These are phyloP conservation scores for Pseudocercospora eumusae DNA, from an alignment of 2,329 filamentous ascomycete genomes.

Conservation along the genomic window DNA sequence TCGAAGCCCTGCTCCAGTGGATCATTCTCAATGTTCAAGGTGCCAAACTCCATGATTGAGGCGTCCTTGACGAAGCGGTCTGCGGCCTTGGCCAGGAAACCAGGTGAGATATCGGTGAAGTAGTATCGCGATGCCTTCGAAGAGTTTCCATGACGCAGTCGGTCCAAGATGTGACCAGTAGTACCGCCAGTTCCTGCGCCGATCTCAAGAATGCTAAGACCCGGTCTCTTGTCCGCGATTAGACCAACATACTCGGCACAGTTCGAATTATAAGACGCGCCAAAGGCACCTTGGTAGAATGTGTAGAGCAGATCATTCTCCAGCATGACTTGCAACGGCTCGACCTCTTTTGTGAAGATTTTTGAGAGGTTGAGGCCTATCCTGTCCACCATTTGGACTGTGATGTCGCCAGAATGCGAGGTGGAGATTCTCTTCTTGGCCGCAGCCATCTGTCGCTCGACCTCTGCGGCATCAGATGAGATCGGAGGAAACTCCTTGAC, in stretches of 20 bases:
- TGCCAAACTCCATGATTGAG: constrained; percentile 30
- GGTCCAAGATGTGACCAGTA: constrained; percentile 15
- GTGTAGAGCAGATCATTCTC: constrained; percentile 22
- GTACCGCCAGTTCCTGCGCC: constrained; percentile 48
- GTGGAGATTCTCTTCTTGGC: constrained; percentile 16
- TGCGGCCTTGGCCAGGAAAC: constrained; percentile 45
- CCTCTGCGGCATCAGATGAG: constrained; percentile 12
- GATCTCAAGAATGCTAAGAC: constrained; percentile 49
- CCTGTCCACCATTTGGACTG: constrained; percentile 16
- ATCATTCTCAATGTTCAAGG: constrained; percentile 38
- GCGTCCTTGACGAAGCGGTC: constrained; percentile 22
- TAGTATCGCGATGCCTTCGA: constrained; percentile 40
- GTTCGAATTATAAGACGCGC: constrained; percentile 16
- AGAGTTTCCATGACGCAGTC: neutral
- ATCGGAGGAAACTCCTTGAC: constrained; percentile 13
- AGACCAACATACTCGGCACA: constrained; percentile 19
- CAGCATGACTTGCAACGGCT: constrained; percentile 24
- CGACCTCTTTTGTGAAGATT: constrained; percentile 19
- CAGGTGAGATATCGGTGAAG: constrained; percentile 49
- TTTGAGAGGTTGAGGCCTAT: constrained; percentile 16
- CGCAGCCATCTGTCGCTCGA: constrained; percentile 7
- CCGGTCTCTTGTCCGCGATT: constrained; percentile 38
- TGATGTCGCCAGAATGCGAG: constrained; percentile 15
- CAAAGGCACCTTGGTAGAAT: constrained; percentile 21
- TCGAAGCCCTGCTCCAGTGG: constrained; percentile 40